Base-by-base conservation (phyloP, 108 stramenopile genomes). In the Cyclotella kingstonii region DNA sequence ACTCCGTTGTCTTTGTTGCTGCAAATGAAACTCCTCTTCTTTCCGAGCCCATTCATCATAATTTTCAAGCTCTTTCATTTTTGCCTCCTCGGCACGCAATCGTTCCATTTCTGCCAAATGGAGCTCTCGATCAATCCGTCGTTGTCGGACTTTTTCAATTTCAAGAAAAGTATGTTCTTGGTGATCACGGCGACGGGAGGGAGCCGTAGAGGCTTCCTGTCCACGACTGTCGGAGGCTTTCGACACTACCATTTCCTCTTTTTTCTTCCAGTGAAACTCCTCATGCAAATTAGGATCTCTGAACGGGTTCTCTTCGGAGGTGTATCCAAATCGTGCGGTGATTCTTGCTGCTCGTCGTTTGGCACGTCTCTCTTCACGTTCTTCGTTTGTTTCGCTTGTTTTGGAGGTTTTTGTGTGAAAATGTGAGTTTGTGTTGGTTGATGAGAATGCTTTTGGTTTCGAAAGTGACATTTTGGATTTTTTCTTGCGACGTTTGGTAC, bases 221-320 rank as follows among this genome's bases (percentile, higher is more conserved):
- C 9, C 42, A 38, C 5, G 34, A 21, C 25, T 36, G 34, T 68
- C 70, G 7, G 18, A 36, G 9, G 65, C 58, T 21, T 46, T 26
- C 18, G 53, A 17, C 21, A 43, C 61, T 18, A 18, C 52, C 48
- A 28, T 35, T 12, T 43, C 81, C 63, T 86, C 77, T 77, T 87
- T 95, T 70, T 97, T 96, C 63, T 82, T 90, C 99, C 99, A 99
- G 3, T 87, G 82, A 64, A 99, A 99, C 27, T 76, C 87, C 61
- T 95, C 85, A 48, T 91, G 85, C 17, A 99, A 73, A 60, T 98
- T 95, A n/a, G 94, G 82, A 71, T 99, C 99, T 4, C 97, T 89
- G 60, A 98, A 99, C 5, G 99, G 99, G 76, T 99, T 99, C 12
- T 94, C 86, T 36, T 99, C 96, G 57, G 95, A 85, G 2, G 96